Percentiles rank a stretch among this genome's conserved stretches.
These are phyloP conservation scores for Zasmidium citrigriseum DNA, from an alignment of 2,329 filamentous ascomycete genomes.

Conservation along the genomic window DNA sequence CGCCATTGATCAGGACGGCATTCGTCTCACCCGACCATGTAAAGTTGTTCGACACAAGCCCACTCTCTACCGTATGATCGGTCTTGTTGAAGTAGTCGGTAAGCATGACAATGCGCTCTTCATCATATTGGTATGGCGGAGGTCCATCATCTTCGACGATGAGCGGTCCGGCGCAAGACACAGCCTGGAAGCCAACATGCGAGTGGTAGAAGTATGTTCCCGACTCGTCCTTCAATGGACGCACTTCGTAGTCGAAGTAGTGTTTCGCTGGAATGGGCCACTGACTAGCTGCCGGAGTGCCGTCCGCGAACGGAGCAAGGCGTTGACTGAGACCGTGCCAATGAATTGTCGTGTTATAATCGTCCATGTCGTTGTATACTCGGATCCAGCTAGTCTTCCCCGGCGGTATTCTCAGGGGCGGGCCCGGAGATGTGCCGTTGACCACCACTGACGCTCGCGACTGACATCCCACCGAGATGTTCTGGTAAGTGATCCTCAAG, in stretches of 20 bases:
- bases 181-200: conserved; percentile 64
- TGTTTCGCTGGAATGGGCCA: conserved; percentile 65
- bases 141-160: conserved; percentile 55
- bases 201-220: conserved; percentile 71
- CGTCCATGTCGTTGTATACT: conserved; percentile 59
- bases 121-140: conserved; percentile 62
- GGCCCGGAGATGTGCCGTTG: conserved; percentile 57
- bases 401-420: conserved; percentile 49
- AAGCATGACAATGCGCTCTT: conserved; percentile 58
- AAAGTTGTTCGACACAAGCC: conserved; percentile 53
- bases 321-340: conserved; percentile 67
- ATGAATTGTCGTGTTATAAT: conserved; percentile 64
- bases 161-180: conserved; percentile 59
- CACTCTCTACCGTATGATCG: conserved; percentile 54
- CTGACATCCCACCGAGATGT: conserved; percentile 50
- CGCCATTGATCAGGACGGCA: conserved; percentile 61
- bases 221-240: conserved; percentile 53
- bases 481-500: conserved; percentile 47
- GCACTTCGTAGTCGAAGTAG: conserved; percentile 69
- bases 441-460: conserved; percentile 51
- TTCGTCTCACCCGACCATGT: conserved; percentile 61
- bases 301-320: conserved; percentile 65
- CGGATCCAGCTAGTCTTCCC: conserved; percentile 56
- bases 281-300: conserved; percentile 60
- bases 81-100: conserved; percentile 60